phyloP scores from a whole-genome alignment of 257 asterid species.

The Jaltomata sinuosa region DNA sequence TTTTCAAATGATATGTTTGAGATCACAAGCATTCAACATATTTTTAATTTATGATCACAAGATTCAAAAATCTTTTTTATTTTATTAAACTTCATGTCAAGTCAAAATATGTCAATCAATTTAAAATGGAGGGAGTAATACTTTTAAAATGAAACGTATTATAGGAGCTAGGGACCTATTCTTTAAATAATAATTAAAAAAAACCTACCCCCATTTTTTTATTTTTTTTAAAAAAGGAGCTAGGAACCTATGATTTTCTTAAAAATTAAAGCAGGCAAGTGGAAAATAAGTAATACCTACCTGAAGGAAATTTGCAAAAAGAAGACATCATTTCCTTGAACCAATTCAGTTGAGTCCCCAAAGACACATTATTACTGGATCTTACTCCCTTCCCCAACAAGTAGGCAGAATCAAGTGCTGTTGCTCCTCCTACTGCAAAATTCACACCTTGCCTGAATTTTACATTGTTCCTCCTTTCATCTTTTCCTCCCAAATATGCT shows the following conservation, averaged over 20 bases:
- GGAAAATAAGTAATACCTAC: slow-evolving; percentile 6
- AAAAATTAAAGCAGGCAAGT: neutral
- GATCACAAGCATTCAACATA: too few species aligned
- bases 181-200: too few species aligned
- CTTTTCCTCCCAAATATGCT: slow-evolving; percentile 16
- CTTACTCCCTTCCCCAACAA: slow-evolving; percentile 19
- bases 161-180: neutral
- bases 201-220: too few species aligned
- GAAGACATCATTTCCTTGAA: slow-evolving; percentile 25
- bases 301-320: slow-evolving; percentile 12
- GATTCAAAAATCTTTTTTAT: too few species aligned
- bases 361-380: slow-evolving; percentile 14
- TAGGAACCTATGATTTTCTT: neutral
- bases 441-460: slow-evolving; percentile 31
- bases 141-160: neutral
- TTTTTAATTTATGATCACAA: too few species aligned
- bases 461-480: neutral
- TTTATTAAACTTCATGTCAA: too few species aligned
- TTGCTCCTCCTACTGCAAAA: slow-evolving; percentile 47
- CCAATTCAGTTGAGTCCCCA: slow-evolving; percentile 36
- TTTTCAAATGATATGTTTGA: too few species aligned
- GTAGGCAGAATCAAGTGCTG: slow-evolving; percentile 26
- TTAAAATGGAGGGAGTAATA: too few species aligned
- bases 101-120: too few species aligned
- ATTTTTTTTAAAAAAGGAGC: too few species aligned